Percentiles rank a stretch among this genome's conserved stretches.
Evolutionary conservation across 352 stramenopile species (phyloP).

Genomic region (Phytophthora palmivora): DNA sequence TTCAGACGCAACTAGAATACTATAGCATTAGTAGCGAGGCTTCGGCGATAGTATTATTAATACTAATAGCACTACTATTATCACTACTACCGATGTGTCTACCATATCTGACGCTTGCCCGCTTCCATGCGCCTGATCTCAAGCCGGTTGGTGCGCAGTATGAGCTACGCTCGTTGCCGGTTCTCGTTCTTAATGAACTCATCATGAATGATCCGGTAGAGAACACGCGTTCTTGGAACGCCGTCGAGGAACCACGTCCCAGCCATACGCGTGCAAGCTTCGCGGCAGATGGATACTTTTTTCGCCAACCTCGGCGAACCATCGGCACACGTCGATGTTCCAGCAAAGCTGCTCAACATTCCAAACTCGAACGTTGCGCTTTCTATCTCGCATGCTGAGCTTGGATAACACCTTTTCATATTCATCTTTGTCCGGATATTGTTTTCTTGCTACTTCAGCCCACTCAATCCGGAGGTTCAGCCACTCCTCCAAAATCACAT

Average conservation of each 20-base stretch:
- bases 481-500: conserved; percentile 5
- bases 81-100: too few relatives aligned
- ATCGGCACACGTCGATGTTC: not conserved
- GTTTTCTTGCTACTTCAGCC: conserved; percentile 3
- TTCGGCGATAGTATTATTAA: too few relatives aligned
- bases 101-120: too few relatives aligned
- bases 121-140: not conserved
- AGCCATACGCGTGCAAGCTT: conserved; percentile 12
- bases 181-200: not conserved
- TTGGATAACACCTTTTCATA: not conserved
- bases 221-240: conserved; percentile 8
- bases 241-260: not conserved
- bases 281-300: conserved; percentile 2
- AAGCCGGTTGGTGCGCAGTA: not conserved
- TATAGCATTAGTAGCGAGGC: too few relatives aligned
- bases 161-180: not conserved
- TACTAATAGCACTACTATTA: too few relatives aligned
- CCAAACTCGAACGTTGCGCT: conserved; percentile 1
- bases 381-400: conserved; percentile 6
- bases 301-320: conserved; percentile 5
- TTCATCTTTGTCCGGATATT: conserved; percentile 3
- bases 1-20: too few relatives aligned
- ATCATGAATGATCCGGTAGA: not conserved
- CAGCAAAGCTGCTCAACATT: conserved; percentile 7
- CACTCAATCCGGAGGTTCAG: too few relatives aligned